Conservation (phyloP, 495 filamentous ascomycete species). For the Eremomyces bilateralis region DNA sequence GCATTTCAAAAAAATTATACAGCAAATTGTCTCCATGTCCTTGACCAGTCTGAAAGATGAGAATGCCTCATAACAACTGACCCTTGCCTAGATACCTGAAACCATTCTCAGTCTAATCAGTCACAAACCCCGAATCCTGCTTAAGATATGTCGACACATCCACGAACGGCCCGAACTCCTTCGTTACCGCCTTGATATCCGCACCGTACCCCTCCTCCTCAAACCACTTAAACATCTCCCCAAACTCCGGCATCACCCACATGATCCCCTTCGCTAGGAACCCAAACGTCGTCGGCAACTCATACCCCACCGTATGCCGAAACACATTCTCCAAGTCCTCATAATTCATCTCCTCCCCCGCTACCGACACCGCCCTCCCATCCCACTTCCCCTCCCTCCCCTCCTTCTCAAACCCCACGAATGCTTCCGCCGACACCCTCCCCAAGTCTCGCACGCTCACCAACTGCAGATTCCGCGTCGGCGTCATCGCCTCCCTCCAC, state of each 20-base stretch:
- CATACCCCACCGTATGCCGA: conserved; percentile 23
- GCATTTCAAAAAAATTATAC: too few species aligned
- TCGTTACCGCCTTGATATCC: conserved; percentile 31
- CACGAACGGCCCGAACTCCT: conserved; percentile 29
- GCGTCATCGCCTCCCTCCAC: conserved; percentile 23
- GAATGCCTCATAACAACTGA: too few species aligned
- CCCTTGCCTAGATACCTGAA: too few species aligned
- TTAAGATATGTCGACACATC: conserved; percentile 38
- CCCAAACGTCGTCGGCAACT: conserved; percentile 19
- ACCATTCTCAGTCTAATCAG: too few species aligned
- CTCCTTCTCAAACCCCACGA: conserved; percentile 26
- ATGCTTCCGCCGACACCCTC: conserved; percentile 36
- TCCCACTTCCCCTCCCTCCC: too few species aligned
- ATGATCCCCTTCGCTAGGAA: conserved; percentile 16
- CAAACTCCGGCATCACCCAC: conserved; percentile 30
- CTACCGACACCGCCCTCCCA: conserved; percentile 27
- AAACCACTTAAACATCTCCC: conserved; percentile 43
- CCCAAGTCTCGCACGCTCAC: conserved; percentile 41
- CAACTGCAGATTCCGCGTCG: conserved; percentile 33
- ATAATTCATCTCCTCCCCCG: conserved; percentile 36
- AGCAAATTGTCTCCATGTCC: too few species aligned
- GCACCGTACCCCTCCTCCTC: conserved; percentile 35
- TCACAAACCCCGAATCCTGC: conserved; percentile 28
- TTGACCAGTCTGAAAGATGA: too few species aligned
- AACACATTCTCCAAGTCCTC: conserved; percentile 28